Evolutionary conservation across 148 eudicot genomes (phyloP), one percentile per base, ranked within the genome.

Genomic region (Simmondsia chinensis): DNA sequence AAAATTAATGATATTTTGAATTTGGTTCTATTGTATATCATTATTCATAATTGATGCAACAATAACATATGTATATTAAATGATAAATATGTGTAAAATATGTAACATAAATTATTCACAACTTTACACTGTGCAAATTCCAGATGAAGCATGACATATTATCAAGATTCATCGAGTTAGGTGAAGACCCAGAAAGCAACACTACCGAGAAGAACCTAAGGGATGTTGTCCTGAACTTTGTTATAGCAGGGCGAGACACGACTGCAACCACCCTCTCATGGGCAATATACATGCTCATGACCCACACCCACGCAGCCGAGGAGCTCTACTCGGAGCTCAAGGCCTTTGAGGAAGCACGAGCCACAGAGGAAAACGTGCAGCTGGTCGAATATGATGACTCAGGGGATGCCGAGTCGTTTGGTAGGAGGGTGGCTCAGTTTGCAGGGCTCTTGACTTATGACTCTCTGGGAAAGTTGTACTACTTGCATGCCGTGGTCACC

Each of bases 191-290:
- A n/a, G 83, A 85, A 27, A 81, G 59, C 73, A 71, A 70, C 35
- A 66, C 80, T 52, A 74, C 80, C 9, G 95, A 91, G 41, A 91
- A 91, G 55, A 85, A 88, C 71, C 78, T 91, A 31, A 82, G 97
- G 68, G 97, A 91, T 33, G 43, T 91, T 28, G 93, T 84, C n/a
- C 57, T 91, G 43, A 91, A 91, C 60, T 91, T 91, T 42, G 97
- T 91, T 36, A 91, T 91, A 11, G 97, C 95, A 1, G 95, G 97
- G 1, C 76, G 97, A 0, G 97, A 91, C 73, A 91, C 97, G 0
- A 91, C 97, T 30, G 97, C 97, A 16, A 70, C 97, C 12, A 91
- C 97, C 18, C 94, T 85, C 10, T 70, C 94, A 26, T 91, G 97
- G 97, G 97, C 88, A 41, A 61, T 82, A 27, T 79, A 91, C 78